These are phyloP conservation scores for Pseudonitzschia pungens DNA, from an alignment of 108 stramenopile genomes.

Conservation along the genomic window DNA sequence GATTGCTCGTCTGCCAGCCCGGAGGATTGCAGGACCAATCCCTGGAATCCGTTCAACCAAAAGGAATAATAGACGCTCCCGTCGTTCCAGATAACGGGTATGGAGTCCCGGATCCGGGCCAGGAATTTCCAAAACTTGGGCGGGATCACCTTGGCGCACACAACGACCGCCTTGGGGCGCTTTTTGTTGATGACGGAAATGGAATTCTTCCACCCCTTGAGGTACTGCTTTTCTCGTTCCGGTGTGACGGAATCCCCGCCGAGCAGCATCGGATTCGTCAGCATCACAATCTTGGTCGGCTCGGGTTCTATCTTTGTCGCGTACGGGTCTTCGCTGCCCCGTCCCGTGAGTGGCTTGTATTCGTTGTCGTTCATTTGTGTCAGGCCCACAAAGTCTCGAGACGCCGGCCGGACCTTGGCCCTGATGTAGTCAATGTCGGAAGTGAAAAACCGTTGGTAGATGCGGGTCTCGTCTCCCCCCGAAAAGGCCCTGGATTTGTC, in stretches of 20 bases:
- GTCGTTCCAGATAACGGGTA: slow-evolving; percentile 74
- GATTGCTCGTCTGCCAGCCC: slow-evolving; percentile 22
- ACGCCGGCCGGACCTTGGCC: slow-evolving; percentile 53
- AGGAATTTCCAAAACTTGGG: slow-evolving; percentile 66
- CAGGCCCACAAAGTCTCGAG: slow-evolving; percentile 74
- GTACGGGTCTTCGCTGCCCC: slow-evolving; percentile 49
- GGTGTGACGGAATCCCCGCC: slow-evolving; percentile 28
- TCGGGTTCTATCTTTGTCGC: slow-evolving; percentile 37
- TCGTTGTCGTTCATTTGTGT: slow-evolving; percentile 84
- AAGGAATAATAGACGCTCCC: slow-evolving; percentile 64
- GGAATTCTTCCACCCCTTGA: slow-evolving; percentile 69
- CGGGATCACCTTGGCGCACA: slow-evolving; percentile 48
- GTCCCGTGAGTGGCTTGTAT: slow-evolving; percentile 50
- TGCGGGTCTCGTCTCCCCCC: slow-evolving; percentile 56
- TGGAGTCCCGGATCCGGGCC: slow-evolving; percentile 77
- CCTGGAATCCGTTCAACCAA: slow-evolving; percentile 74
- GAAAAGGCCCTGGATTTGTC: slow-evolving; percentile 66
- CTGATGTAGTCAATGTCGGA: slow-evolving; percentile 46
- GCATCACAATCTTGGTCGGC: slow-evolving; percentile 52
- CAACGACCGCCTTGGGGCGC: slow-evolving; percentile 78
- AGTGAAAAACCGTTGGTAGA: slow-evolving; percentile 76
- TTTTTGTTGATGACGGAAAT: slow-evolving; percentile 69
- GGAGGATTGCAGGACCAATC: slow-evolving; percentile 48
- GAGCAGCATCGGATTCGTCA: slow-evolving; percentile 56
- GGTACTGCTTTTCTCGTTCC: slow-evolving; percentile 47